Evolutionary conservation across 208 protist species (phyloP).

Genomic region (Naegleria lovaniensis): DNA sequence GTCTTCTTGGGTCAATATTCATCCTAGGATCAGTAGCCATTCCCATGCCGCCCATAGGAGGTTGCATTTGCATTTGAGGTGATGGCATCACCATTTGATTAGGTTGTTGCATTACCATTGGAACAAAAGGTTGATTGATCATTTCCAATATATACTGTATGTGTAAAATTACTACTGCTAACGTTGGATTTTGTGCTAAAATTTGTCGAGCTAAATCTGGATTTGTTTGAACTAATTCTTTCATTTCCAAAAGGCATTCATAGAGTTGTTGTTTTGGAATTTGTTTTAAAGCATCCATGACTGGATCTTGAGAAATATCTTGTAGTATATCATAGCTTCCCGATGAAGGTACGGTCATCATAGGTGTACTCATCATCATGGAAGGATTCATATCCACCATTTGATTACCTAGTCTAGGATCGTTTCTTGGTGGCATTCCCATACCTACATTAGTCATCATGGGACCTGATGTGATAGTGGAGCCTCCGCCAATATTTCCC

Average conservation of each 20-base stretch:
- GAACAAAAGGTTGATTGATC: background rate
- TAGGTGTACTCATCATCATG: background rate
- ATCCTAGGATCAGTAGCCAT: background rate
- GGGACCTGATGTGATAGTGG: too few relatives aligned
- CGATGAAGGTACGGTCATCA: background rate
- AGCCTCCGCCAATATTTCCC: too few relatives aligned
- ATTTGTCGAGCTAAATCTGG: background rate
- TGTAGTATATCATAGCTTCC: background rate
- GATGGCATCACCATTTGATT: background rate
- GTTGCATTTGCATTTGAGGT: background rate
- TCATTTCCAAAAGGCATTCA: conserved; percentile 2
- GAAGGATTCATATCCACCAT: background rate
- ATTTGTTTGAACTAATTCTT: background rate
- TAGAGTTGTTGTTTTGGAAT: conserved; percentile 11
- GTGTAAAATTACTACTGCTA: background rate
- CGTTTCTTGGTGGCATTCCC: background rate
- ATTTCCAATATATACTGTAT: conserved; percentile 12
- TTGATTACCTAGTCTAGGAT: background rate
- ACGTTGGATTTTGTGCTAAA: conserved; percentile 11
- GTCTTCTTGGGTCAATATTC: background rate
- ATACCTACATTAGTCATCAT: background rate
- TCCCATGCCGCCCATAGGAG: too few relatives aligned
- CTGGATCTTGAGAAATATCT: background rate
- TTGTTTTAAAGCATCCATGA: background rate
- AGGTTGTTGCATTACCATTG: background rate